Percentiles rank a stretch among this genome's conserved stretches.
phyloP scores from a whole-genome alignment of 2,329 filamentous ascomycete species.

The Colletotrichum melonis region DNA sequence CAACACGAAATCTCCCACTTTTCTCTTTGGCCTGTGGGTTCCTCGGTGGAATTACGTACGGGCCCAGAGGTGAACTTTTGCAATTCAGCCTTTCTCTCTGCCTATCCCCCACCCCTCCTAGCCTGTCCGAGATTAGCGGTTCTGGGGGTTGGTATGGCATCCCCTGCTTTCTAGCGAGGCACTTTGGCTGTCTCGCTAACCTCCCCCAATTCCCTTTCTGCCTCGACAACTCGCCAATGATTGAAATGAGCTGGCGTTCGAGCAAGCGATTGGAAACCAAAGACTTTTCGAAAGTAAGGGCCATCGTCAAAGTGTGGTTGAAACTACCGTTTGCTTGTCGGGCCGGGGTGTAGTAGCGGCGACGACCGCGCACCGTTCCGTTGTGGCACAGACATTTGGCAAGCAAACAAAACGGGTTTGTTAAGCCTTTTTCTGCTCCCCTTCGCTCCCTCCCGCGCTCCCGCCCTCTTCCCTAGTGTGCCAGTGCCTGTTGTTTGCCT shows the following conservation, averaged over 20 bases:
- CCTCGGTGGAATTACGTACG: constrained; percentile 16
- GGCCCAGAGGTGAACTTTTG: constrained; percentile 14
- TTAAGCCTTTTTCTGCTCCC: not conserved
- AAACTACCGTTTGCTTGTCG: not conserved
- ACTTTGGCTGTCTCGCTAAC: not conserved
- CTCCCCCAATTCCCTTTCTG: not conserved
- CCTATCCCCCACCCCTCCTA: not conserved
- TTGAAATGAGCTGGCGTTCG: not conserved
- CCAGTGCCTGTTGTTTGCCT: not conserved
- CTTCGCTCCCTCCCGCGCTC: constrained; percentile 3
- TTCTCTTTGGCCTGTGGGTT: not conserved
- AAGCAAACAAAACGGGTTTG: not conserved
- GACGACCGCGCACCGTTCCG: not conserved
- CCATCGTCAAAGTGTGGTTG: not conserved
- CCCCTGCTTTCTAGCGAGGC: not conserved
- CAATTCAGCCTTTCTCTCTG: not conserved
- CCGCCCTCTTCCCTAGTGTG: not conserved
- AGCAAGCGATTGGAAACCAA: not conserved
- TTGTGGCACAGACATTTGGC: constrained; percentile 8
- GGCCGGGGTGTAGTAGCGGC: not conserved
- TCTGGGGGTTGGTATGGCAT: not conserved
- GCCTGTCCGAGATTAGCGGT: constrained; percentile 21
- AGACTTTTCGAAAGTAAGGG: not conserved
- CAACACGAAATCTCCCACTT: not conserved
- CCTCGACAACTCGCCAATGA: not conserved